Evolutionary conservation across 768 basidiomycete genomes (phyloP).

Genomic region (Collybia mongolica): DNA sequence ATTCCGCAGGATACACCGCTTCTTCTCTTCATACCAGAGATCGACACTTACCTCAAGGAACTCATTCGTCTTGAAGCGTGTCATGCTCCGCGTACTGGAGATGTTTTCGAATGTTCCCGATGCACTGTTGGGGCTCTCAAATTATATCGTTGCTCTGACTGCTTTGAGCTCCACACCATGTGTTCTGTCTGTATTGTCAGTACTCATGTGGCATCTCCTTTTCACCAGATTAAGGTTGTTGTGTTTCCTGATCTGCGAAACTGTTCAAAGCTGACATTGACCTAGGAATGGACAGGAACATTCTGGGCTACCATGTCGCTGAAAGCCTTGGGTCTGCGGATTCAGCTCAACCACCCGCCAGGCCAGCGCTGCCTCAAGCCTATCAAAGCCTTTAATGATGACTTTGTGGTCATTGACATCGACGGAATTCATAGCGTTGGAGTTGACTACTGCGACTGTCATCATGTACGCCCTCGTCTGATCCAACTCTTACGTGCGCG

Average conservation of each 20-base stretch:
- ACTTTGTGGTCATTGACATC: constrained; percentile 24
- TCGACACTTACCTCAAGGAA: not conserved
- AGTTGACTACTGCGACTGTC: constrained; percentile 29
- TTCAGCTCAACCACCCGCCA: constrained; percentile 10
- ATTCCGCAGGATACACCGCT: too few relatives aligned
- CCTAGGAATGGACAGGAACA: not conserved
- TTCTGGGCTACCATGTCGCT: not conserved
- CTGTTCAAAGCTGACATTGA: not conserved
- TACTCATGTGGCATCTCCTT: constrained; percentile 7
- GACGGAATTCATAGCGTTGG: constrained; percentile 26
- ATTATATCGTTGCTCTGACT: too few relatives aligned
- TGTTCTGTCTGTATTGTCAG: too few relatives aligned
- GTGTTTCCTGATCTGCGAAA: not conserved
- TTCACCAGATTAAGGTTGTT: constrained; percentile 21
- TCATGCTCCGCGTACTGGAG: not conserved
- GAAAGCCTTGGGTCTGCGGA: not conserved
- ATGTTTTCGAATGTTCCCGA: constrained; percentile 1
- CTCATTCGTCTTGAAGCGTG: not conserved
- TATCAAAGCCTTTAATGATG: constrained; percentile 2
- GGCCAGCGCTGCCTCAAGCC: constrained; percentile 14
- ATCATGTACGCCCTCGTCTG: not conserved
- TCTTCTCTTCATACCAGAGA: too few relatives aligned
- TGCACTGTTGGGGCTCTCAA: too few relatives aligned
- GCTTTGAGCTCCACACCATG: too few relatives aligned
- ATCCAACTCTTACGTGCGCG: constrained; percentile 28